Conservation (phyloP, 2,329 filamentous ascomycete genomes). For the Trichoderma hamatum region DNA sequence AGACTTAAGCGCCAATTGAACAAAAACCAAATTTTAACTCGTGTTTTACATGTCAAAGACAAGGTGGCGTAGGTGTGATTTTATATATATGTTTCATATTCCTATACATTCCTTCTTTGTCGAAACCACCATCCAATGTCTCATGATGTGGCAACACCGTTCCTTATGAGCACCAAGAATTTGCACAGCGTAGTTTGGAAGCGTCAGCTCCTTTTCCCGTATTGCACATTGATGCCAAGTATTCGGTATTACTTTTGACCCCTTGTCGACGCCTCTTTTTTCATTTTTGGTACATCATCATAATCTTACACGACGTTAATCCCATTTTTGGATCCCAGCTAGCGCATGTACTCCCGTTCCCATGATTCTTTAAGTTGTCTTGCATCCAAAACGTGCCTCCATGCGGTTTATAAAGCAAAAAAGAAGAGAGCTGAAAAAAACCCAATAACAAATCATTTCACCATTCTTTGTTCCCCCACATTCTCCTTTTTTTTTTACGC, state of each 20-base stretch:
- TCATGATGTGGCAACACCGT: background rate
- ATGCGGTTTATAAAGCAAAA: background rate
- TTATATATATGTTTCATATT: background rate
- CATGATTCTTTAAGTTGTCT: background rate
- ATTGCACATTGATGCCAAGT: background rate
- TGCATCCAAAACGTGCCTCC: background rate
- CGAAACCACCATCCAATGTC: background rate
- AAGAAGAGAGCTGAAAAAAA: background rate
- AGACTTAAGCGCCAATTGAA: conserved; percentile 16
- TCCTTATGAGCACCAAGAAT: background rate
- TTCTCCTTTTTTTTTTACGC: conserved; percentile 32
- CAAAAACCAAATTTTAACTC: background rate
- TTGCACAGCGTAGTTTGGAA: conserved; percentile 6
- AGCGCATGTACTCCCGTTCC: conserved; percentile 8
- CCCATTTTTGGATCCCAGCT: background rate
- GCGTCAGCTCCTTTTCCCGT: background rate
- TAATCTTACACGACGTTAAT: conserved; percentile 20
- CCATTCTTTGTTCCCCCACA: conserved; percentile 11
- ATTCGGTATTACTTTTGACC: background rate
- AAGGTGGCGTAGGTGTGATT: background rate
- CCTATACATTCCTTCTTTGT: background rate
- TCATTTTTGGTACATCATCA: conserved; percentile 4
- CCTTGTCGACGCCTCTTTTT: background rate
- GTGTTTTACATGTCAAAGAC: background rate
- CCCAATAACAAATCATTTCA: background rate